A percentile compares a stretch with the other conserved stretches of the same genome.
Evolutionary conservation across 306 rosid genomes (phyloP).

Genomic region (Cicer judaicum): DNA sequence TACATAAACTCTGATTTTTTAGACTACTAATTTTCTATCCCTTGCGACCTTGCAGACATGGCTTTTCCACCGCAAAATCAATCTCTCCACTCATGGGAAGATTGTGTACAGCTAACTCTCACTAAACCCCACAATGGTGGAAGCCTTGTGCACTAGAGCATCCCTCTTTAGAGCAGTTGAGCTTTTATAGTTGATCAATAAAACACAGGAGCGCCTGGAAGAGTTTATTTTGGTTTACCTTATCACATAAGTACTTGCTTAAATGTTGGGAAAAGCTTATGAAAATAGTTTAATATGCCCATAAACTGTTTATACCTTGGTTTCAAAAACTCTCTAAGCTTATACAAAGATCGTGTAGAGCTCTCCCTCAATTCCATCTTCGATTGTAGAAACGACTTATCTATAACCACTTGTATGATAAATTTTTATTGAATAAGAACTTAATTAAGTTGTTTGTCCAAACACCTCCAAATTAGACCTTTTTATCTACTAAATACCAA

Average conservation of each 20-base stretch:
- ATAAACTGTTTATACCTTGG: background rate
- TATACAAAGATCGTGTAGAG: background rate
- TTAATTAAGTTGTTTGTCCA: background rate
- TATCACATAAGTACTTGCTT: background rate
- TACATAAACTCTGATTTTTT: slow-evolving; percentile 7
- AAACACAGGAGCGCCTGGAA: slow-evolving; percentile 3
- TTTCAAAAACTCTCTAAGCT: slow-evolving; percentile 1
- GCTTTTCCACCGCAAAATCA: background rate
- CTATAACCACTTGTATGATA: background rate
- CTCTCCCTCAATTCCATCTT: background rate
- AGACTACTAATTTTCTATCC: slow-evolving; percentile 23
- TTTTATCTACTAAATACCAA: too few species aligned
- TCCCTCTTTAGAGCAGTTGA: slow-evolving; percentile 2
- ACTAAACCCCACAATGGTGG: background rate
- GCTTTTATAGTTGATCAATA: slow-evolving; percentile 1
- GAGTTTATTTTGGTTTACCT: background rate
- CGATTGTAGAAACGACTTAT: background rate
- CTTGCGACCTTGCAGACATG: background rate
- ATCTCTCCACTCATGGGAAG: background rate
- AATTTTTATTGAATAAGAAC: background rate
- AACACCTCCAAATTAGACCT: background rate
- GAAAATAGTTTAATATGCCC: background rate
- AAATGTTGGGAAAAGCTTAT: background rate
- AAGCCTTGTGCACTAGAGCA: background rate
- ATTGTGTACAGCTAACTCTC: background rate